phyloP scores from a whole-genome alignment of 2,329 filamentous ascomycete genomes.

The Rutstroemia sp. region DNA sequence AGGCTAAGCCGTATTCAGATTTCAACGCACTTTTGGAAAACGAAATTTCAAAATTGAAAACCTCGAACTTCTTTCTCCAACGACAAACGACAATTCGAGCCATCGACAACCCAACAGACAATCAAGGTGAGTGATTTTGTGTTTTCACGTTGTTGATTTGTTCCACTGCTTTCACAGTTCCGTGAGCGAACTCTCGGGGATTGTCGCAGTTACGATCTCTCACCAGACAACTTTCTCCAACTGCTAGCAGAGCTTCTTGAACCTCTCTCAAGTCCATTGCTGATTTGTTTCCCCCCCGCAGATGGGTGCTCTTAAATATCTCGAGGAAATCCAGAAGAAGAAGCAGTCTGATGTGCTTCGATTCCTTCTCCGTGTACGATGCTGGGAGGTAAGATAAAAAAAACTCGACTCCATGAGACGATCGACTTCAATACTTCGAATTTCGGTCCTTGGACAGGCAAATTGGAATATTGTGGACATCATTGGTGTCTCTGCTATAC shows the following conservation, averaged over 20 bases:
- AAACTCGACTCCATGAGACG: slow-evolving; percentile 29
- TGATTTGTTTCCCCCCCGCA: not conserved
- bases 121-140: slow-evolving; percentile 4
- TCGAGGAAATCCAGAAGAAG: slow-evolving; percentile 99
- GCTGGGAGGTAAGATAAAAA: slow-evolving; percentile 87
- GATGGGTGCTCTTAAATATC: slow-evolving; percentile 97
- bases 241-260: too few relatives aligned
- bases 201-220: too few relatives aligned
- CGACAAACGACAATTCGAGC: slow-evolving; percentile 10
- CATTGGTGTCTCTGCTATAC: slow-evolving; percentile 64
- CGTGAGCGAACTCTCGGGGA: too few relatives aligned
- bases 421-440: slow-evolving; percentile 28
- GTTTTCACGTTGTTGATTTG: too few relatives aligned
- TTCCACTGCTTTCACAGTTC: too few relatives aligned
- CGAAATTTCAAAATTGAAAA: not conserved
- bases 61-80: not conserved
- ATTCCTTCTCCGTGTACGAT: slow-evolving; percentile 99
- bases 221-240: too few relatives aligned
- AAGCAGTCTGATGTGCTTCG: slow-evolving; percentile 99
- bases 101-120: slow-evolving; percentile 5
- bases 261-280: not conserved
- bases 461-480: slow-evolving; percentile 28
- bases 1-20: not conserved
- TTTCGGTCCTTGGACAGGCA: slow-evolving; percentile 23
- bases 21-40: slow-evolving; percentile 1